Base-by-base conservation (phyloP, 225 moss, liverwort and hornwort species). In the Straminergon stramineum region DNA sequence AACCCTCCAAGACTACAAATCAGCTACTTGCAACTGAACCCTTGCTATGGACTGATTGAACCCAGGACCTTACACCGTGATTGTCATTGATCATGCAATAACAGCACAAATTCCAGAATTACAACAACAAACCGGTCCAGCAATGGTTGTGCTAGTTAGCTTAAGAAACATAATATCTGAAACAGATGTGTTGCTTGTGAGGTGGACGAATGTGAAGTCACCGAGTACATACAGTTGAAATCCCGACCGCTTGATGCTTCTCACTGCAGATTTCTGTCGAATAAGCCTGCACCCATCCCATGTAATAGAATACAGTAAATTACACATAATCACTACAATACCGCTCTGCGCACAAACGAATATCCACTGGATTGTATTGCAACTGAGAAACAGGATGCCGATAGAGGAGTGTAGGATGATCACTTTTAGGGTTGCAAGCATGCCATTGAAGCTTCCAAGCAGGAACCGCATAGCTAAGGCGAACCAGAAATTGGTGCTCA, bases 401-500 rank as follows among this genome's bases (percentile, higher is more conserved):
- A 15, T 41, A 76, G 24, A 51, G 15, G 37, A 67, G 82, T 45
- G 43, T 13, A 76, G 73, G 87, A 48, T 78, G 37, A 84, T 89
- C 82, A 97, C 97, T 93, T 97, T 97, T 32, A 90, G 35, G 21
- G 96, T 96, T 43, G 94, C 97, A 75, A 97, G 96, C 88, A 96
- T 94, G 51, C 96, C 96, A 62, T 96, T 97, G 89, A 95, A 96
- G 65, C 89, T 35, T 84, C 97, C 97, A 45, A 97, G 91, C 62
- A 96, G 81, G 60, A 97, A 92, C 63, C 94, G 94, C 83, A 90
- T 85, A 11, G 86, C 41, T 60, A 96, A 77, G 53, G 96, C 96
- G 39, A 94, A 77, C 94, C 95, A 97, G 81, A 95, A 97, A 79
- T 84, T 93, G 67, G 85, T 85, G 68, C 93, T 85, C 26, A 74